phyloP scores from a whole-genome alignment of 768 basidiomycete genomes.

The Podaxis rugospora region DNA sequence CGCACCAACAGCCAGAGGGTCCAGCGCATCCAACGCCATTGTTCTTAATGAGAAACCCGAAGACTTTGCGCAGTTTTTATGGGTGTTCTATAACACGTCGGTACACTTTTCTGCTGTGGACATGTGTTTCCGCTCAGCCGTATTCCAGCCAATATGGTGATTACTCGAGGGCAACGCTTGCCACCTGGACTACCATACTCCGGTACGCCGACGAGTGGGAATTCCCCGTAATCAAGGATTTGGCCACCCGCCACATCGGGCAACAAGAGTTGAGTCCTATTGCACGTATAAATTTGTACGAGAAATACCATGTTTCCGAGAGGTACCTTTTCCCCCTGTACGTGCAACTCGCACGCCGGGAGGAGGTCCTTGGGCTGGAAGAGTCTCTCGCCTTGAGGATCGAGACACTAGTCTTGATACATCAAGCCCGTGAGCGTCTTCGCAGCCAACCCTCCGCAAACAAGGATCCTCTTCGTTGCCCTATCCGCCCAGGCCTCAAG shows the following conservation, averaged over 20 bases:
- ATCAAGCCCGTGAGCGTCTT: constrained; percentile 44
- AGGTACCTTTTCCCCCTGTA: constrained; percentile 53
- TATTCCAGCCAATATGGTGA: neutral
- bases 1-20: constrained; percentile 19
- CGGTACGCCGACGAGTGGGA: constrained; percentile 3
- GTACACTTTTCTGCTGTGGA: constrained; percentile 15
- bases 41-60: constrained; percentile 36
- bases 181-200: constrained; percentile 9
- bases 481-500: constrained; percentile 16
- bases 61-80: constrained; percentile 51
- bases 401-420: constrained; percentile 45
- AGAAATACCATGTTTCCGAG: constrained; percentile 42
- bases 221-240: constrained; percentile 6
- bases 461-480: constrained; percentile 15
- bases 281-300: constrained; percentile 45
- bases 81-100: constrained; percentile 62
- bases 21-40: constrained; percentile 27
- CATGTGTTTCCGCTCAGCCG: neutral
- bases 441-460: constrained; percentile 23
- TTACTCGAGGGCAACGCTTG: neutral
- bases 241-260: constrained; percentile 3
- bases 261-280: constrained; percentile 1
- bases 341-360: constrained; percentile 45
- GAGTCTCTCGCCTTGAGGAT: constrained; percentile 56
- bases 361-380: constrained; percentile 43